Conservation (phyloP, 179 eudicot species). For the Silene noctiflora region DNA sequence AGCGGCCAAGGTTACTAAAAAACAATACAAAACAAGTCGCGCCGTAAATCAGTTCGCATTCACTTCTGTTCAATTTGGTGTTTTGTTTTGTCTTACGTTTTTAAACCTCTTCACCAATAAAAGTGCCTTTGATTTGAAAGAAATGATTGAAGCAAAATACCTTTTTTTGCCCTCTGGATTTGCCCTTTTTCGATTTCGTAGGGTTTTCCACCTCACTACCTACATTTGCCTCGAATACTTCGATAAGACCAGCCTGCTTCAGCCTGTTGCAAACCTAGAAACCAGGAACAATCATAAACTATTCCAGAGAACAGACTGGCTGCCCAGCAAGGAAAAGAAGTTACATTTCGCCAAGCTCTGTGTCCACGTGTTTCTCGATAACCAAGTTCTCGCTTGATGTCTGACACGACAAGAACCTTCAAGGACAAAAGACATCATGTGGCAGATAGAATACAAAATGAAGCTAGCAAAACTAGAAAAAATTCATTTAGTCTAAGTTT, state of each 20-base stretch:
- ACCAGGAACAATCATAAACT: constrained; percentile 22
- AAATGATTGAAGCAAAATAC: constrained; percentile 19
- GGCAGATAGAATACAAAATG: not conserved
- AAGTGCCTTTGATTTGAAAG: not conserved
- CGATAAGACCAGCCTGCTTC: constrained; percentile 69
- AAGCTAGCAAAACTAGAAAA: constrained; percentile 13
- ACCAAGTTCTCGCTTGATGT: constrained; percentile 82
- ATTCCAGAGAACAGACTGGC: constrained; percentile 2
- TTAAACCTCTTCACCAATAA: not conserved
- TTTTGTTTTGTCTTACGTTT: not conserved
- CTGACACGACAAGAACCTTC: constrained; percentile 86
- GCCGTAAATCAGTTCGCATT: not conserved
- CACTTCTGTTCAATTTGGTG: not conserved
- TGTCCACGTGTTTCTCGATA: constrained; percentile 66
- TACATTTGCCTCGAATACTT: constrained; percentile 57
- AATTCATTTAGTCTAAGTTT: not conserved
- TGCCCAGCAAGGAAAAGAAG: not conserved
- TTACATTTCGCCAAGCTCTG: constrained; percentile 92
- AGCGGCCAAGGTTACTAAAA: not conserved
- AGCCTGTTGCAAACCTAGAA: constrained; percentile 60
- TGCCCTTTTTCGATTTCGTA: constrained; percentile 26
- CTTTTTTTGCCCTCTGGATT: constrained; percentile 30
- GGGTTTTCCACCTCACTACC: constrained; percentile 46
- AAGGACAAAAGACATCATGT: constrained; percentile 14
- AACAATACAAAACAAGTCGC: not conserved